Base-by-base conservation (phyloP, 345 rosid genomes). In the Barbarea vulgaris region DNA sequence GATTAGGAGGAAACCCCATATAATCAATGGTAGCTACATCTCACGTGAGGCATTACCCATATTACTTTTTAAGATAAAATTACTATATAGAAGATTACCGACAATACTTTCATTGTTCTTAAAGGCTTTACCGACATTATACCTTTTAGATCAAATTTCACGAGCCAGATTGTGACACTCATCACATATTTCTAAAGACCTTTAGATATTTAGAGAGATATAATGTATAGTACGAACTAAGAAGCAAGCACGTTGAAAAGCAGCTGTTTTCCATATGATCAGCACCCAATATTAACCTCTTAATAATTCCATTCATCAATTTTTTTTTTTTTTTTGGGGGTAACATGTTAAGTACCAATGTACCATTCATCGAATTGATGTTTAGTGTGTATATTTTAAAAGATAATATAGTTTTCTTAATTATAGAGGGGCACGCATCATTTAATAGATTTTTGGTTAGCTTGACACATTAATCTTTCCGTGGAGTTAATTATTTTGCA, bases 91-190 rank as follows among this genome's bases (percentile, higher is more conserved):
- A 44, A 44, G 19, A 44, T 44, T 22, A 41, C 48, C 50, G 48
- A 37, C 47, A 22, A 0, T 60, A 37, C 9, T 60, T 57, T 57
- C 5, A 10, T 9, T 10, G 13, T 9, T 9, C 6, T 18, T 36
- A 21, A 60, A 60, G 48, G 11, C 37, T 37, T 60, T 60, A 60
- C 48, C 65, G 28, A 61, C 15, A 41, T 13, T 39, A 31, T 31
- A 7, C 33, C 24, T 61, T 61, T 2, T 34, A 34, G 25, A 34
- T 19, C 22, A 62, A 8, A 1, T 41, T 62, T 25, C 52, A 62
- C 34, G 22, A 62, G 9, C 34, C 34, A 62, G 36, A 41, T 41
- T 25, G 67, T 25, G 52, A 62, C 14, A 61, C 66, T 59, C 47
- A 33, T 17, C 5, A 31, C 62, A 31, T 31, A 31, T 31, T 33